phyloP scores from a whole-genome alignment of 805 yeast genomes.

The Yarrowia porcina region DNA sequence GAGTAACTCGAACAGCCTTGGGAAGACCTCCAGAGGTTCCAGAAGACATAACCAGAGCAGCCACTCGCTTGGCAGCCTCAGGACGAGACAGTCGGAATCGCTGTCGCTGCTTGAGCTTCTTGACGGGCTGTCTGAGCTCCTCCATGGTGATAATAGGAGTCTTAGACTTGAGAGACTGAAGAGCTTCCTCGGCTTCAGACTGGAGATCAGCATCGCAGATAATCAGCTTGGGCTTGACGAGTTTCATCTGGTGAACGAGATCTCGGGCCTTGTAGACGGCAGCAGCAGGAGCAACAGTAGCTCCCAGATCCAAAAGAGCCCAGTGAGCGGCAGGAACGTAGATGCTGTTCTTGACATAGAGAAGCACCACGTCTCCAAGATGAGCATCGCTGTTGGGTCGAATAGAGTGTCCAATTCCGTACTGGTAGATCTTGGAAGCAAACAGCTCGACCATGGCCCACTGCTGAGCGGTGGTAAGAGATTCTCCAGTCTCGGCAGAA shows the following conservation, averaged over 20 bases:
- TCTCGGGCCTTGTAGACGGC: conserved; percentile 38
- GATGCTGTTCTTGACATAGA: conserved; percentile 36
- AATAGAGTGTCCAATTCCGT: conserved; percentile 30
- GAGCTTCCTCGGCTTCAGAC: conserved; percentile 28
- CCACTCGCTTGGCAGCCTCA: conserved; percentile 26
- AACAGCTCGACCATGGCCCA: conserved; percentile 3
- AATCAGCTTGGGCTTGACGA: conserved; percentile 16
- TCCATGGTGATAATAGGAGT: conserved; percentile 2
- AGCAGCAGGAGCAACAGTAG: conserved; percentile 38
- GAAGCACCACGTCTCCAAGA: conserved; percentile 36
- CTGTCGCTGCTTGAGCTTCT: conserved; percentile 4
- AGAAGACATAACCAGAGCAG: conserved; percentile 37
- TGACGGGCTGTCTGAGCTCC: not conserved
- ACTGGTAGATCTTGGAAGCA: conserved; percentile 4
- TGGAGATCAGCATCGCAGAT: not conserved
- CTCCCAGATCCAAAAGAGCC: conserved; percentile 35
- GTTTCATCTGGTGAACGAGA: conserved; percentile 30
- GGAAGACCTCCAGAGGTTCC: conserved; percentile 57
- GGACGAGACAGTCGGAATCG: conserved; percentile 16
- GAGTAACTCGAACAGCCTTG: conserved; percentile 71
- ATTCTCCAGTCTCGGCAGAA: not conserved
- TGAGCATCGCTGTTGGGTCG: conserved; percentile 29
- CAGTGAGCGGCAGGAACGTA: conserved; percentile 36
- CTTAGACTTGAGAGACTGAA: conserved; percentile 40
- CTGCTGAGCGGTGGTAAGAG: not conserved